Percentiles rank a stretch among this genome's conserved stretches.
Conservation (phyloP, 495 filamentous ascomycete genomes). For the Hypoxylon lenormandii region DNA sequence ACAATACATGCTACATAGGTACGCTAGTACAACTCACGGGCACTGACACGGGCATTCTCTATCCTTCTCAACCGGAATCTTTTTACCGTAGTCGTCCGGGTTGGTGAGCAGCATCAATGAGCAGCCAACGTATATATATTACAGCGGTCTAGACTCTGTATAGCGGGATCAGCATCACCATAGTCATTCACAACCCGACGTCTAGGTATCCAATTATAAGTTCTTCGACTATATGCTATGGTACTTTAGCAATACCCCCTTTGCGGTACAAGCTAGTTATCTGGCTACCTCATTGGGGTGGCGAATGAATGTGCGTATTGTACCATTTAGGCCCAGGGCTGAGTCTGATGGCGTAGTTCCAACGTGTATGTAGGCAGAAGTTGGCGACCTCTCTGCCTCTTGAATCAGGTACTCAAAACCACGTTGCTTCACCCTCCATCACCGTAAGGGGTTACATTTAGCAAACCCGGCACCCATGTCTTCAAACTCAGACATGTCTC, state of each 20-base stretch:
- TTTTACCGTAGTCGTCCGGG: slow-evolving; percentile 14
- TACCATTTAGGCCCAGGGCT: slow-evolving; percentile 18
- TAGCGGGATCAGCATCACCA: slow-evolving; percentile 16
- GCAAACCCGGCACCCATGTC: not conserved
- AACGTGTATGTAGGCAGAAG: not conserved
- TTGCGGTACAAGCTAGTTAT: slow-evolving; percentile 3
- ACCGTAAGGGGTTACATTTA: not conserved
- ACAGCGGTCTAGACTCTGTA: slow-evolving; percentile 8
- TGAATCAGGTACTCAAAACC: no score
- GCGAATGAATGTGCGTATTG: slow-evolving; percentile 36
- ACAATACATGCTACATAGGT: no score
- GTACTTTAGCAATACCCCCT: no score
- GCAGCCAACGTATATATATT: slow-evolving; percentile 9
- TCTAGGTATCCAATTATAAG: no score
- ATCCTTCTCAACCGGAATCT: slow-evolving; percentile 5
- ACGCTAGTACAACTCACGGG: no score
- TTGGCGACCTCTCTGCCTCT: slow-evolving; percentile 38
- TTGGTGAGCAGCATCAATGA: not conserved
- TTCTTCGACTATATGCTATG: no score
- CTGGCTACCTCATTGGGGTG: no score
- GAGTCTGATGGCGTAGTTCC: slow-evolving; percentile 7
- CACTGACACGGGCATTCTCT: no score
- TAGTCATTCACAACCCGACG: slow-evolving; percentile 20
- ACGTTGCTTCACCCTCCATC: not conserved
- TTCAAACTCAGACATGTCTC: slow-evolving; percentile 4